Evolutionary conservation across 371 early-diverging fungal species (phyloP).

Genomic region (Cladochytrium tenue): DNA sequence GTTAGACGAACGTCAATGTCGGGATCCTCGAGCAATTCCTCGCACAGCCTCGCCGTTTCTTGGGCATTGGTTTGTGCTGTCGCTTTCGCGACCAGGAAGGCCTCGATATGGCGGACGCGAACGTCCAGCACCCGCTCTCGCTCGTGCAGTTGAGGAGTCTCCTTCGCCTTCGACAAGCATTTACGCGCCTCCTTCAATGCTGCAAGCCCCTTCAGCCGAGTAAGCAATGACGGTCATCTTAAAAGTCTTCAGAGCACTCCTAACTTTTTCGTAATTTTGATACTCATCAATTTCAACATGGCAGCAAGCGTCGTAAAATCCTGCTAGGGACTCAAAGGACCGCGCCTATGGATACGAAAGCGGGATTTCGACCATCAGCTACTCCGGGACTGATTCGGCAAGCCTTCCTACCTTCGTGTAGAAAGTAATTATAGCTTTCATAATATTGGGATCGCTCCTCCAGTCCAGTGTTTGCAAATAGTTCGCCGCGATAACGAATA

Average conservation of each 20-base stretch:
- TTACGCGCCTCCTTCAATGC: slow-evolving; percentile 46
- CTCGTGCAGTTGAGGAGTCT: neutral
- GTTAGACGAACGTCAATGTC: slow-evolving; percentile 43
- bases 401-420: slow-evolving; percentile 47
- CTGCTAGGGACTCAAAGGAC: slow-evolving; percentile 40
- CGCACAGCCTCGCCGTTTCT: slow-evolving; percentile 40
- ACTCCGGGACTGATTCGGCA: neutral
- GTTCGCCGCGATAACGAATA: slow-evolving; percentile 56
- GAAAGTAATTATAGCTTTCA: slow-evolving; percentile 53
- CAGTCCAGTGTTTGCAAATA: slow-evolving; percentile 56
- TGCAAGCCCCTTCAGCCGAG: slow-evolving; percentile 34
- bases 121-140: slow-evolving; percentile 15
- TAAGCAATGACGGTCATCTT: too few relatives aligned
- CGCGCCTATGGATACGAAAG: slow-evolving; percentile 34
- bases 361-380: neutral
- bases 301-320: slow-evolving; percentile 54
- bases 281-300: slow-evolving; percentile 60
- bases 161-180: slow-evolving; percentile 32
- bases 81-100: slow-evolving; percentile 40
- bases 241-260: neutral
- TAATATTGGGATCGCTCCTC: slow-evolving; percentile 40
- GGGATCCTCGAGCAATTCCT: slow-evolving; percentile 34
- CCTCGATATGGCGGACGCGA: slow-evolving; percentile 28
- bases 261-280: slow-evolving; percentile 59
- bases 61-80: slow-evolving; percentile 17